Evolutionary conservation across 2,329 filamentous ascomycete genomes (phyloP).

Genomic region (Alternaria infectoria): DNA sequence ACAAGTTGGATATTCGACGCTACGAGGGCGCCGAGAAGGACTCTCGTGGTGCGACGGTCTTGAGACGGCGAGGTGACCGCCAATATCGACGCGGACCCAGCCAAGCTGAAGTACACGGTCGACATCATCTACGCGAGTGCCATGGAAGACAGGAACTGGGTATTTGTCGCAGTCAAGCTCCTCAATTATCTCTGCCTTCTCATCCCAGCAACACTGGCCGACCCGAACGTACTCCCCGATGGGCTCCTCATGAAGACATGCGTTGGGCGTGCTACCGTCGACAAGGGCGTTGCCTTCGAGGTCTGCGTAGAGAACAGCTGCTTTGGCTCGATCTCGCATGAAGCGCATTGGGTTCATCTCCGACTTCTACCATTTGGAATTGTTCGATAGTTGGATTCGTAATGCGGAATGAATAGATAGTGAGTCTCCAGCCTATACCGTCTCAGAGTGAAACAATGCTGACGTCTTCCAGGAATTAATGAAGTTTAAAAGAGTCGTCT

Average conservation of each 20-base stretch:
- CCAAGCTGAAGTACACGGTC: not conserved
- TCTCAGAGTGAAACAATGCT: not conserved
- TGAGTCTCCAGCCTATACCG: not conserved
- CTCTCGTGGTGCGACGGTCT: not conserved
- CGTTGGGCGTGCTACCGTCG: not conserved
- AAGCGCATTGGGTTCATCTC: constrained; percentile 3
- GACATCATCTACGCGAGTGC: not conserved
- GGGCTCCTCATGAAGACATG: not conserved
- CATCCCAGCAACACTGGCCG: not conserved
- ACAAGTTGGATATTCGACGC: not conserved
- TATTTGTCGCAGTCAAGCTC: not conserved
- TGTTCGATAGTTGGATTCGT: not conserved
- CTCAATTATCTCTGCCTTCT: not conserved
- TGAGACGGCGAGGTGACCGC: not conserved
- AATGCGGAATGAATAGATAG: not conserved
- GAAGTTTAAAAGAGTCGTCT: not conserved
- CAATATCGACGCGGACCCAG: not conserved
- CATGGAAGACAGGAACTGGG: not conserved
- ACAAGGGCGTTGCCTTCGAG: not conserved
- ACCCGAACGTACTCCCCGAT: not conserved
- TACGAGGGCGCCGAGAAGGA: not conserved
- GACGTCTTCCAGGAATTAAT: not conserved
- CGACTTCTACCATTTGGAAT: not conserved
- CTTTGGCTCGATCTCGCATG: constrained; percentile 12
- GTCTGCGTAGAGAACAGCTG: constrained; percentile 1